Conservation (phyloP, 805 yeast species). For the Komagataella mondaviorum region DNA sequence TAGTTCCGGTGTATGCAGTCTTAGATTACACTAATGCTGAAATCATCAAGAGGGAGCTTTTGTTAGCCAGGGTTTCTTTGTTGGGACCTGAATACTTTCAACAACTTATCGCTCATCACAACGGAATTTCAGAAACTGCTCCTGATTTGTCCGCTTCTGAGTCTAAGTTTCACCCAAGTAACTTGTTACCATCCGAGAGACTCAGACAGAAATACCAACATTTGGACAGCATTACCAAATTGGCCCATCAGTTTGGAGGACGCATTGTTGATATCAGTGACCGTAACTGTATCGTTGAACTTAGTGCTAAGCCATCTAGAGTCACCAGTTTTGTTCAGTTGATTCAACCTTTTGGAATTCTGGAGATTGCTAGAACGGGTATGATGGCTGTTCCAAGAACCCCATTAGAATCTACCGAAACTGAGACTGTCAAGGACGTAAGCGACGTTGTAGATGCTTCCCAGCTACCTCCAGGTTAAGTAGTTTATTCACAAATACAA, state of each 20-base stretch:
- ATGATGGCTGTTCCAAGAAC: slow-evolving; percentile 98
- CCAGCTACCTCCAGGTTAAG: slow-evolving; percentile 89
- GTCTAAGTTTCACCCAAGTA: slow-evolving; percentile 69
- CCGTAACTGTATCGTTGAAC: slow-evolving; percentile 87
- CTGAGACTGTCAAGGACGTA: slow-evolving; percentile 36
- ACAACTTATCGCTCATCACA: slow-evolving; percentile 82
- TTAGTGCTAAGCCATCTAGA: slow-evolving; percentile 87
- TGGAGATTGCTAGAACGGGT: slow-evolving; percentile 95
- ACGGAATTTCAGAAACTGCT: slow-evolving; percentile 25
- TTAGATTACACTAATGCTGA: slow-evolving; percentile 86
- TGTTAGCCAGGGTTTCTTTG: slow-evolving; percentile 83
- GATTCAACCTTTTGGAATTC: slow-evolving; percentile 89
- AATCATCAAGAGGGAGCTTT: slow-evolving; percentile 80
- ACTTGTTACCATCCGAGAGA: slow-evolving; percentile 82
- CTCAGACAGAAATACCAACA: slow-evolving; percentile 89
- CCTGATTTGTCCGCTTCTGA: slow-evolving; percentile 27
- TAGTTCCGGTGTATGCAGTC: slow-evolving; percentile 97
- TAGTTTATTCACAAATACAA: no score
- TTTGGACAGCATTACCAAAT: slow-evolving; percentile 67
- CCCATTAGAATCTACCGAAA: slow-evolving; percentile 46
- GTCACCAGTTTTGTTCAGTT: slow-evolving; percentile 76
- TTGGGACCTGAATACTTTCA: slow-evolving; percentile 98
- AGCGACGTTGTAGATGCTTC: slow-evolving; percentile 73
- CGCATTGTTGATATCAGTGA: slow-evolving; percentile 84
- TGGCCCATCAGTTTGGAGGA: slow-evolving; percentile 86